Evolutionary conservation across 495 filamentous ascomycete genomes (phyloP).

Genomic region (Neurospora sublineolata): DNA sequence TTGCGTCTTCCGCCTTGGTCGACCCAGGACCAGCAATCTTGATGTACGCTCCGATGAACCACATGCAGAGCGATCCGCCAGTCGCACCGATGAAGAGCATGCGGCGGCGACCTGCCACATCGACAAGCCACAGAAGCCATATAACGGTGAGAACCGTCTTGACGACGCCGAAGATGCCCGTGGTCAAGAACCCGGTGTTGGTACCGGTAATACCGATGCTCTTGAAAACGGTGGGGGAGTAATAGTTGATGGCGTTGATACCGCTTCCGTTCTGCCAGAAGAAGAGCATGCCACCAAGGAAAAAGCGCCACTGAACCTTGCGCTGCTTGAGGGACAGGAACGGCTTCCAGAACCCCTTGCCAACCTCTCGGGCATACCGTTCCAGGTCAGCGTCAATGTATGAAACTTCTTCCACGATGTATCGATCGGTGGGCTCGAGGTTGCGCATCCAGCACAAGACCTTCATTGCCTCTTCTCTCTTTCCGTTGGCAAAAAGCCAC

Average conservation of each 20-base stretch:
- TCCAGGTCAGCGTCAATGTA: constrained; percentile 51
- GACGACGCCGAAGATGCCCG: constrained; percentile 41
- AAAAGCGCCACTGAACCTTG: constrained; percentile 49
- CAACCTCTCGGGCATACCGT: constrained; percentile 41
- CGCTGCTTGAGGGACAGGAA: constrained; percentile 43
- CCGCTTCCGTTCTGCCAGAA: constrained; percentile 55
- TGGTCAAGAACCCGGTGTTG: constrained; percentile 37
- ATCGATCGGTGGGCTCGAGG: constrained; percentile 45
- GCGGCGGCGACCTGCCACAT: constrained; percentile 38
- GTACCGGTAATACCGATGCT: constrained; percentile 45
- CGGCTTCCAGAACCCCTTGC: constrained; percentile 56
- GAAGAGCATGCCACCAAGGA: constrained; percentile 54
- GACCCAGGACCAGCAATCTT: constrained; percentile 39
- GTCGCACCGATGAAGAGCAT: constrained; percentile 44
- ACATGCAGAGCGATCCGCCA: constrained; percentile 46
- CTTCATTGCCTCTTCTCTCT: constrained; percentile 42
- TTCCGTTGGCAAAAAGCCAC: constrained; percentile 49
- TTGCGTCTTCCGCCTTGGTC: constrained; percentile 8
- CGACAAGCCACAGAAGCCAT: constrained; percentile 46
- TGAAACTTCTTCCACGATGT: constrained; percentile 54
- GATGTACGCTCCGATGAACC: constrained; percentile 44
- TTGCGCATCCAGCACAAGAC: constrained; percentile 56
- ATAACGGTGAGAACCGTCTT: constrained; percentile 51
- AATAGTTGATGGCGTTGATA: constrained; percentile 62
- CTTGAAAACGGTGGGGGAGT: constrained; percentile 48